Conservation (phyloP, 208 protist genomes). For the Lotmaria passim region DNA sequence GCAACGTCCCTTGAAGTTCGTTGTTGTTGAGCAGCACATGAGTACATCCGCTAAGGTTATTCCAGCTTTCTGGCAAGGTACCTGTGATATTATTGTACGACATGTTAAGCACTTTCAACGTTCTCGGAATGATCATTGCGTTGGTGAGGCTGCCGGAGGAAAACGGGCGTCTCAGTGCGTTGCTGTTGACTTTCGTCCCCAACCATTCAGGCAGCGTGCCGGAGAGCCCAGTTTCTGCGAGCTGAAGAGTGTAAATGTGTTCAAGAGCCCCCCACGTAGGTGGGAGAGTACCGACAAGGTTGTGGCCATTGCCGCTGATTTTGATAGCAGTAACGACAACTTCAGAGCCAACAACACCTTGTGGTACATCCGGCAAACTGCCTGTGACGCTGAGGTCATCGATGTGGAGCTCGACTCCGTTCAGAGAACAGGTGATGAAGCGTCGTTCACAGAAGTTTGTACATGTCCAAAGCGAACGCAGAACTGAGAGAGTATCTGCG, state of each 20-base stretch:
- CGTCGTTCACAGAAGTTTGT: constrained; percentile 31
- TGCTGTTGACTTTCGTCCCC: neutral
- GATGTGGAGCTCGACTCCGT: constrained; percentile 14
- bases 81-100: constrained; percentile 12
- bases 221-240: constrained; percentile 3
- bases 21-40: constrained; percentile 23
- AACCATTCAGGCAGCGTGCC: constrained; percentile 9
- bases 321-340: constrained; percentile 23
- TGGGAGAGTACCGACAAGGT: constrained; percentile 15
- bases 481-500: constrained; percentile 12
- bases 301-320: constrained; percentile 5
- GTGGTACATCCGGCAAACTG: constrained; percentile 20
- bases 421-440: constrained; percentile 13
- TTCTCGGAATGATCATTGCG: neutral
- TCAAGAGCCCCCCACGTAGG: constrained; percentile 12
- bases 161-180: neutral
- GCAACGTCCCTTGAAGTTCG: neutral
- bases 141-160: neutral
- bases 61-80: constrained; percentile 1
- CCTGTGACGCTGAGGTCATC: constrained; percentile 6
- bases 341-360: neutral
- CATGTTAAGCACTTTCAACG: neutral
- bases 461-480: constrained; percentile 21
- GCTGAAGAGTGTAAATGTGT: constrained; percentile 4
- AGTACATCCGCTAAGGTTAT: neutral